phyloP scores from a whole-genome alignment of 164 flowering plant genomes.

The Houttuynia cordata region DNA sequence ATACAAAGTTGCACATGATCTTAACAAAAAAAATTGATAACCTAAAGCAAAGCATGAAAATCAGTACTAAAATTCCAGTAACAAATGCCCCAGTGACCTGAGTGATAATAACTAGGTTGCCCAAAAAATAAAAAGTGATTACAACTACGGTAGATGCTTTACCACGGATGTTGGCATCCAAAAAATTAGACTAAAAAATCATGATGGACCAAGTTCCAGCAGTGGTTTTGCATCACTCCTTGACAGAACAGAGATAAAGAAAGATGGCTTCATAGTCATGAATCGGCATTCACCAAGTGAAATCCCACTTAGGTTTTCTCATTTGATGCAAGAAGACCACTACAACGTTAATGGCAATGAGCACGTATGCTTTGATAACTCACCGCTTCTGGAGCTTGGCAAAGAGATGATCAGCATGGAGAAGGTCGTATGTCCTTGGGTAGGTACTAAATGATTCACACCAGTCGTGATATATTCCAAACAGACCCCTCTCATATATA shows the following conservation, averaged over 20 bases:
- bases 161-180: too few species aligned
- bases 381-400: conserved; percentile 66
- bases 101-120: too few species aligned
- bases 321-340: not conserved
- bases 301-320: not conserved
- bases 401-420: conserved; percentile 95
- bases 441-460: conserved; percentile 95
- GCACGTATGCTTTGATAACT: not conserved
- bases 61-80: too few species aligned
- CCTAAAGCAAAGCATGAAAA: not conserved
- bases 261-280: not conserved
- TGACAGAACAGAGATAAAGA: not conserved
- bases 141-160: too few species aligned
- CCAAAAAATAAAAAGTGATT: too few species aligned
- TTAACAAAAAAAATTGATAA: too few species aligned
- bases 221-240: not conserved
- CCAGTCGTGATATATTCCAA: conserved; percentile 97
- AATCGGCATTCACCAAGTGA: not conserved
- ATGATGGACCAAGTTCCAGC: not conserved
- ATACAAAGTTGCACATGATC: too few species aligned
- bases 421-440: conserved; percentile 88
- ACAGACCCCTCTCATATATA: conserved; percentile 84
- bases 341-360: too few species aligned
- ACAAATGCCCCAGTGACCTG: not conserved
- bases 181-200: too few species aligned